Evolutionary conservation across 805 yeast genomes (phyloP).

Genomic region (Candida ulmi): DNA sequence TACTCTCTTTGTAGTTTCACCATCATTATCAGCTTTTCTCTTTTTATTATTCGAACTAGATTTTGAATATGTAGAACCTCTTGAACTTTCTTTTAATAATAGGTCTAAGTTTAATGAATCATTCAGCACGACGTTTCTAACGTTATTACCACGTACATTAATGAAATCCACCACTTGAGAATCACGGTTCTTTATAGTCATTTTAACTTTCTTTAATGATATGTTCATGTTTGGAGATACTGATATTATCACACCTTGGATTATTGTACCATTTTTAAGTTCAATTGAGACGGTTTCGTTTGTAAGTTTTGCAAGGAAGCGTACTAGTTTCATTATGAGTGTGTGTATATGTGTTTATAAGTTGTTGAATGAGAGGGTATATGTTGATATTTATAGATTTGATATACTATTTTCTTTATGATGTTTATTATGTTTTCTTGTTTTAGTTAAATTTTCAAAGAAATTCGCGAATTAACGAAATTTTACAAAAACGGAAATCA

Average conservation of each 20-base stretch:
- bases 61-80: neutral
- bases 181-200: constrained; percentile 66
- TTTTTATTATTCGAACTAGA: constrained; percentile 9
- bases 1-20: constrained; percentile 24
- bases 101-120: constrained; percentile 76
- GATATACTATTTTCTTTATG: too few species aligned
- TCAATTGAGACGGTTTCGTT: constrained; percentile 88
- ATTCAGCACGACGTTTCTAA: constrained; percentile 77
- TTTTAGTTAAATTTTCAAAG: too few species aligned
- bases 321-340: constrained; percentile 3
- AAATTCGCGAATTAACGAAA: too few species aligned
- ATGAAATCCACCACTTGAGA: constrained; percentile 70
- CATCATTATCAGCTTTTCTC: constrained; percentile 15
- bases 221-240: constrained; percentile 92
- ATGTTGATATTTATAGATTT: too few species aligned
- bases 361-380: too few species aligned
- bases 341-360: neutral
- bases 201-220: constrained; percentile 70
- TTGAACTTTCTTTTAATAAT: constrained; percentile 42
- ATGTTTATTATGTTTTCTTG: too few species aligned
- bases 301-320: constrained; percentile 75
- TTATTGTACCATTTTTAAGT: constrained; percentile 82
- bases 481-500: too few species aligned
- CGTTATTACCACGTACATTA: constrained; percentile 84
- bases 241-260: constrained; percentile 77